Evolutionary conservation across 305 asterid species (phyloP).

Genomic region (Rubia tinctorum): DNA sequence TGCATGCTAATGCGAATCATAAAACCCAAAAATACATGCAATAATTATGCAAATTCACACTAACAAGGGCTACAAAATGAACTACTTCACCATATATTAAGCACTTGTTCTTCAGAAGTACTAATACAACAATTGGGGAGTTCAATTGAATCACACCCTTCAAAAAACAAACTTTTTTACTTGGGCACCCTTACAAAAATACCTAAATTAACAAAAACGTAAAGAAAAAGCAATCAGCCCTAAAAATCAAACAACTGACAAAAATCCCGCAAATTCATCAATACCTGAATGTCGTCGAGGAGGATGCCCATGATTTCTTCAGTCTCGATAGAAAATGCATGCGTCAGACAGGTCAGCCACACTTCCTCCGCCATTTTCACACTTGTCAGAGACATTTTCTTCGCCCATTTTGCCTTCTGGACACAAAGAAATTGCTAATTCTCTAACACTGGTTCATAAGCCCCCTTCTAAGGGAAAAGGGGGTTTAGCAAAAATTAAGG

Average conservation of each 20-base stretch:
- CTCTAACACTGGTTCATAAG: not conserved
- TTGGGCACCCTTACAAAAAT: not conserved
- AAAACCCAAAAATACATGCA: no score
- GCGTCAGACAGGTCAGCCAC: constrained; percentile 94
- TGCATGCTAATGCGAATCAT: no score
- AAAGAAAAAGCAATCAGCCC: constrained; percentile 16
- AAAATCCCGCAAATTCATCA: not conserved
- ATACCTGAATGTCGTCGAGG: constrained; percentile 94
- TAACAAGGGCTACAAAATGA: not conserved
- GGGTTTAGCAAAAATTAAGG: constrained; percentile 3
- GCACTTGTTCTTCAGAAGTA: not conserved
- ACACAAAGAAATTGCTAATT: not conserved
- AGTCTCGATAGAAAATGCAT: constrained; percentile 99
- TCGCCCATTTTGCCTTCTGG: not conserved
- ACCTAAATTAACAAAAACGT: constrained; percentile 5
- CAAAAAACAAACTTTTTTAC: not conserved
- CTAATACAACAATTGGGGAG: not conserved
- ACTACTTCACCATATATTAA: not conserved
- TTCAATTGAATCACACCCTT: constrained; percentile 13
- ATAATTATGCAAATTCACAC: not conserved
- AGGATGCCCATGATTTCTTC: constrained; percentile 99
- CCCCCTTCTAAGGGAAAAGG: not conserved
- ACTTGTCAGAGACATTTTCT: constrained; percentile 72
- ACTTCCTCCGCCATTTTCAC: constrained; percentile 99
- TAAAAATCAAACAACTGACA: not conserved